Evolutionary conservation across 2,329 filamentous ascomycete genomes (phyloP).

Genomic region (Botrytis sinoallii): DNA sequence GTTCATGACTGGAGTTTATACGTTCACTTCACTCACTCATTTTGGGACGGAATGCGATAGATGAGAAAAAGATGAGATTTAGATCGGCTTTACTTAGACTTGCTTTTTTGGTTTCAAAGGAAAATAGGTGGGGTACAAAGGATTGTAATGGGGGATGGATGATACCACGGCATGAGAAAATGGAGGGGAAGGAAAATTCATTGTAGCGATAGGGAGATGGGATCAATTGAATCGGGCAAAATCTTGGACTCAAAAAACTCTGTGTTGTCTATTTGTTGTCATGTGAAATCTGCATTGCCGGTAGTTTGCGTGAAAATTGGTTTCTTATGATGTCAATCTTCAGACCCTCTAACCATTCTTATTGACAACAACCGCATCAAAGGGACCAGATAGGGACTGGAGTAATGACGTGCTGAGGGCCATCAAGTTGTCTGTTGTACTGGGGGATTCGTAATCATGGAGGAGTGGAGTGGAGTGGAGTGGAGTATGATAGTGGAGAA

Average conservation of each 20-base stretch:
- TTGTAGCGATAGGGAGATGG: neutral
- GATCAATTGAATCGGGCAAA: neutral
- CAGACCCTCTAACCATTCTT: neutral
- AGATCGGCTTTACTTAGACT: neutral
- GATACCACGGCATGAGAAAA: conserved; percentile 10
- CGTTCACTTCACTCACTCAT: neutral
- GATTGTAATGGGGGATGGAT: conserved; percentile 5
- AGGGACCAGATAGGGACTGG: neutral
- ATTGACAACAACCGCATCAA: neutral
- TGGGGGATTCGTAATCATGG: neutral
- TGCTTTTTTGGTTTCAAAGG: neutral
- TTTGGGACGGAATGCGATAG: neutral
- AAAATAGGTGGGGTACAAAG: neutral
- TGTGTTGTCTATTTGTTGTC: neutral
- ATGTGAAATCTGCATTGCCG: neutral
- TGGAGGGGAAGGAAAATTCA: neutral
- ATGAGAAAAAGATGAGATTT: neutral
- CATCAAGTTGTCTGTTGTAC: neutral
- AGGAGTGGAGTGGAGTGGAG: neutral
- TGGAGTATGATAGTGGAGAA: neutral
- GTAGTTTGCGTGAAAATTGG: neutral
- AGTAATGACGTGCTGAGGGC: neutral
- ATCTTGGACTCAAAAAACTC: neutral
- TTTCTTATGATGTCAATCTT: neutral
- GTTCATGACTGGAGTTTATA: neutral